Base-by-base conservation (phyloP, 306 rosid species). In the Echinosophora koreensis region DNA sequence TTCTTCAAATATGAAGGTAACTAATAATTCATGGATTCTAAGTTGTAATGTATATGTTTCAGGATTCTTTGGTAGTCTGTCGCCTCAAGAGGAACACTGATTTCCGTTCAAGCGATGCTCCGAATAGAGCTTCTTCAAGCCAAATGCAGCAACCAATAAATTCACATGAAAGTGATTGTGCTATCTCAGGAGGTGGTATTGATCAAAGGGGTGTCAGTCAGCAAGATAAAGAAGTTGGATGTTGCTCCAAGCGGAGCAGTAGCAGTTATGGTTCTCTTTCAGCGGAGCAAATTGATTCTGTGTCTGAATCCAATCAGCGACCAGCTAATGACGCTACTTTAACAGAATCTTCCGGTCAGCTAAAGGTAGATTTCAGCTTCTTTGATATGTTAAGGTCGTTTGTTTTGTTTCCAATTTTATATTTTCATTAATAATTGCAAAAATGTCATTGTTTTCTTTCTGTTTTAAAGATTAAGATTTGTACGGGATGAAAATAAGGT, bases 31-130 rank as follows among this genome's bases (percentile, higher is more conserved):
- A 42, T 72, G 50, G n/a, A 17, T 64, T 39, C 51, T 30, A n/a
- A 46, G 46, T 47, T 38, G 38, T 15, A 15, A 15, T 32, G 0
- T 6, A 1, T 81, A 1, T 81, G 27, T 77, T 52, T 60, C 80
- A 94, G 98, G 98, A 94, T 85, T 84, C 88, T 37, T 79, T 90
- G 87, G 97, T 94, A 0, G 85, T 94, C 69, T 94, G 97, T 79
- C 98, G 97, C 30, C 95, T 94, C 42, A 87, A 92, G 74, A 94
- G 74, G 88, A 94, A 94, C 83, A 37, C 78, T 5, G 93, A 90
- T 14, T 92, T 94, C 49, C 90, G 82, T 42, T 35, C 58, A 58
- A 86, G 49, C 15, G 91, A 89, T 66, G 15, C 86, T 30, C 32
- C 78, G 5, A 89, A 89, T 64, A 83, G 61, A 85, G 92, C 89